Evolutionary conservation across 2,329 filamentous ascomycete species (phyloP).

Genomic region (Thelonectria olida): DNA sequence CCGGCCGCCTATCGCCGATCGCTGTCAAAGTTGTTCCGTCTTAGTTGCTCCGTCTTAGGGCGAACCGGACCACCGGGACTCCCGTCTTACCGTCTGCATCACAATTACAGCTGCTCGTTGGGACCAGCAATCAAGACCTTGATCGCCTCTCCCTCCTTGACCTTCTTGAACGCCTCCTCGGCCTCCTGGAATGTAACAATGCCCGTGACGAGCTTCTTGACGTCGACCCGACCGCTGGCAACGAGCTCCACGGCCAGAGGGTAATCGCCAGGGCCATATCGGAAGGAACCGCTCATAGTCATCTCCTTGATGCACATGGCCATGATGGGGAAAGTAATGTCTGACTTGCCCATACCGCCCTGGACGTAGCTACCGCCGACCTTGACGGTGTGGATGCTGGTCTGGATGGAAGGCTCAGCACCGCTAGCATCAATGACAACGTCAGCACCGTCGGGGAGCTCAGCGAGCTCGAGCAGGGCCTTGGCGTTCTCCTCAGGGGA

Average conservation of each 20-base stretch:
- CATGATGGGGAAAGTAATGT: conserved; percentile 93
- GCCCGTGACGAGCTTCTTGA: conserved; percentile 83
- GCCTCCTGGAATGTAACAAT: conserved; percentile 83
- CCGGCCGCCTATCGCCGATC: conserved; percentile 17
- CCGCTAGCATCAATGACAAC: conserved; percentile 84
- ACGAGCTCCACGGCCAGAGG: conserved; percentile 83
- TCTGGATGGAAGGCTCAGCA: conserved; percentile 81
- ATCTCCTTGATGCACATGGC: conserved; percentile 90
- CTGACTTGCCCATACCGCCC: conserved; percentile 87
- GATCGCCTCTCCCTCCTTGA: conserved; percentile 82
- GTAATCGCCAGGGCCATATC: conserved; percentile 90
- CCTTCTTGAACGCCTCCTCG: conserved; percentile 86
- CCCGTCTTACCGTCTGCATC: background rate
- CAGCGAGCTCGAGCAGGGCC: conserved; percentile 70
- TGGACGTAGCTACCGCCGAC: conserved; percentile 82
- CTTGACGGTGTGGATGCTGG: conserved; percentile 75
- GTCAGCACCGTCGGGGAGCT: conserved; percentile 74
- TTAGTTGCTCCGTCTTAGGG: background rate
- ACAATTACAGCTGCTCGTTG: conserved; percentile 60
- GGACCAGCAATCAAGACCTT: conserved; percentile 75
- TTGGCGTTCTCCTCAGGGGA: conserved; percentile 78
- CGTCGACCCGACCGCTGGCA: conserved; percentile 75
- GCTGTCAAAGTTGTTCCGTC: background rate
- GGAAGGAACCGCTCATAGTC: conserved; percentile 86
- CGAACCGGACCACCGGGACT: conserved; percentile 2